Base-by-base conservation (phyloP, 1,284 basidiomycete genomes). In the Macrocystidia cucumis region DNA sequence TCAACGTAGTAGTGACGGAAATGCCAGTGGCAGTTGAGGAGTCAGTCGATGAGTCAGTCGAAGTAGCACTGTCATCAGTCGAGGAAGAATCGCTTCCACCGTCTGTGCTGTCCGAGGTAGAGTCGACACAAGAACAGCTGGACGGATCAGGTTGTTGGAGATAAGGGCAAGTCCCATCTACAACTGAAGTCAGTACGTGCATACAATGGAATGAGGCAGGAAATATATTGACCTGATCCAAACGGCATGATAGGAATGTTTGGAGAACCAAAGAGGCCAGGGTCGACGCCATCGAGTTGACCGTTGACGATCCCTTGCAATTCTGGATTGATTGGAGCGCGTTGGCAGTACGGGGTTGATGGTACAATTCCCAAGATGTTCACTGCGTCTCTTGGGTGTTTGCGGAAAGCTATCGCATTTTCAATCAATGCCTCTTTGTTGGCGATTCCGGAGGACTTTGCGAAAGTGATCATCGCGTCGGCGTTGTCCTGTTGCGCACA, bases 401-500 rank as follows among this genome's bases (percentile, higher is more conserved):
- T 42, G 13, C 62, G 55, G 45, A 66, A 70, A 8, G 49, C 49
- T 22, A 67, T 42, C 8, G 67, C 67, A 25, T 62, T 58, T 9
- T 58, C 51, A 41, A 69, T 63, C 39, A 70, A 50, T 1, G 52
- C 60, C 2, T 54, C 49, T 30, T 44, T 45, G 52, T 69, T 68
- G 7, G 39, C 50, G 26, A 68, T 52, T 9, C 62, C 61, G 9
- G 52, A 11, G 5, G 60, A 62, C 40, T 70, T 69, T 19, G 67
- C 66, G 34, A 66, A 70, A 32, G 57, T 56, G 42, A 70, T 60
- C 67, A 72, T 72, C 12, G 51, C 52, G 44, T 72, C 68, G 3
- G 67, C 65, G 33, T 60, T 56, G 40, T 62, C 55, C 46, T 69
- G 68, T 39, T 70, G 67, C 17, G 53, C 65, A 45, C 67, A 70